Conservation (phyloP, 805 yeast genomes). For the Hanseniaspora guilliermondii region DNA sequence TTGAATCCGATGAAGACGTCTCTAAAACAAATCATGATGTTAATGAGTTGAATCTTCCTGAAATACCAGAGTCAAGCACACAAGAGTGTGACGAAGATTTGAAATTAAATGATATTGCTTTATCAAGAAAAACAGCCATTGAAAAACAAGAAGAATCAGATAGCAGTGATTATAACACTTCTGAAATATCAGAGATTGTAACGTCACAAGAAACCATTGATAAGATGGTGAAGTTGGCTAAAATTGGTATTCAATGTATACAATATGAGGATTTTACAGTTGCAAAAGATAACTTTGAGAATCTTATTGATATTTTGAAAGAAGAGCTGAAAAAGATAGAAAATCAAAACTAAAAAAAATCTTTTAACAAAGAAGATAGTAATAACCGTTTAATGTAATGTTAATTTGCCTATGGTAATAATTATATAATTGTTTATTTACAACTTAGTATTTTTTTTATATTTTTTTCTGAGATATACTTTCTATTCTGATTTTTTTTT, state of each 20-base stretch:
- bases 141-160: neutral
- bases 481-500: too few relatives aligned
- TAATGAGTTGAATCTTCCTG: slow-evolving; percentile 4
- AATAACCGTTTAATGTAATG: neutral
- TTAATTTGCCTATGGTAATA: slow-evolving; percentile 1
- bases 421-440: neutral
- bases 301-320: neutral
- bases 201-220: slow-evolving; percentile 12
- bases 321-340: neutral
- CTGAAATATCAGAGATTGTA: slow-evolving; percentile 7
- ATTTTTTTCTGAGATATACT: too few relatives aligned
- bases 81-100: slow-evolving; percentile 7
- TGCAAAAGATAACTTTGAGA: slow-evolving; percentile 2
- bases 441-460: neutral
- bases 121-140: neutral
- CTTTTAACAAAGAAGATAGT: neutral
- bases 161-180: slow-evolving; percentile 5
- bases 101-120: neutral
- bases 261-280: slow-evolving; percentile 11
- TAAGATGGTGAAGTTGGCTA: slow-evolving; percentile 9
- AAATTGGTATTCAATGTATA: slow-evolving; percentile 10
- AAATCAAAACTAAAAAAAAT: neutral
- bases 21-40: neutral
- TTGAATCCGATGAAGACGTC: slow-evolving; percentile 3
- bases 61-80: slow-evolving; percentile 13